Percentiles rank a stretch among this genome's conserved stretches.
phyloP scores from a whole-genome alignment of 805 yeast genomes.

The Saturnispora halmiae region DNA sequence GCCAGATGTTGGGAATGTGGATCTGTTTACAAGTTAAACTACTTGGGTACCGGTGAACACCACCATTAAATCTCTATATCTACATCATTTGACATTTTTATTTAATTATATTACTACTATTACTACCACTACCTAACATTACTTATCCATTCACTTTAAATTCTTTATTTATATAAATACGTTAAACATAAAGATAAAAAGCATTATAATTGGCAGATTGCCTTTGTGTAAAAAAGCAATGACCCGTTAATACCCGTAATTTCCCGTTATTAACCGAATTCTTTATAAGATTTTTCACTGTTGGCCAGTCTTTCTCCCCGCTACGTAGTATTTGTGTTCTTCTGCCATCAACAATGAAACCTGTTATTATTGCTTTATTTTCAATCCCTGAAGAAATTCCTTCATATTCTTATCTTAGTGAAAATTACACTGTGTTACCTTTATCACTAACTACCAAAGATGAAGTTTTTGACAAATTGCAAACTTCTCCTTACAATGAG shows the following conservation, averaged over 20 bases:
- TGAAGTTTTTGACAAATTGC: slow-evolving; percentile 33
- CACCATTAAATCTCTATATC: slow-evolving; percentile 33
- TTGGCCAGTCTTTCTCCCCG: background rate
- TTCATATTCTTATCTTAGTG: slow-evolving; percentile 37
- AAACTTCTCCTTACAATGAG: slow-evolving; percentile 26
- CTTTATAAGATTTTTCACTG: no score
- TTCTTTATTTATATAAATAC: no score
- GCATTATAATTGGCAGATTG: no score
- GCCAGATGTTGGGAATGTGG: slow-evolving; percentile 99
- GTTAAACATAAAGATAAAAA: no score
- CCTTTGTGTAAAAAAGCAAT: no score
- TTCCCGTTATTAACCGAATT: background rate
- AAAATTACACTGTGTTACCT: slow-evolving; percentile 31
- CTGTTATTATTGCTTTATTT: slow-evolving; percentile 38
- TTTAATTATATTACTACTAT: background rate
- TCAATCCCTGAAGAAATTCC: slow-evolving; percentile 39
- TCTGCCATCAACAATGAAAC: slow-evolving; percentile 3
- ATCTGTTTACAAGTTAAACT: slow-evolving; percentile 81
- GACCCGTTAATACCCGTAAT: background rate
- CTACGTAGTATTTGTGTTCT: background rate
- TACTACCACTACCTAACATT: no score
- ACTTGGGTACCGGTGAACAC: slow-evolving; percentile 69
- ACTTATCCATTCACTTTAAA: no score
- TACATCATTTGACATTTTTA: background rate
- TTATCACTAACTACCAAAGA: slow-evolving; percentile 35